These are phyloP conservation scores for Mycena galericulata DNA, from an alignment of 768 basidiomycete species.

Conservation along the genomic window DNA sequence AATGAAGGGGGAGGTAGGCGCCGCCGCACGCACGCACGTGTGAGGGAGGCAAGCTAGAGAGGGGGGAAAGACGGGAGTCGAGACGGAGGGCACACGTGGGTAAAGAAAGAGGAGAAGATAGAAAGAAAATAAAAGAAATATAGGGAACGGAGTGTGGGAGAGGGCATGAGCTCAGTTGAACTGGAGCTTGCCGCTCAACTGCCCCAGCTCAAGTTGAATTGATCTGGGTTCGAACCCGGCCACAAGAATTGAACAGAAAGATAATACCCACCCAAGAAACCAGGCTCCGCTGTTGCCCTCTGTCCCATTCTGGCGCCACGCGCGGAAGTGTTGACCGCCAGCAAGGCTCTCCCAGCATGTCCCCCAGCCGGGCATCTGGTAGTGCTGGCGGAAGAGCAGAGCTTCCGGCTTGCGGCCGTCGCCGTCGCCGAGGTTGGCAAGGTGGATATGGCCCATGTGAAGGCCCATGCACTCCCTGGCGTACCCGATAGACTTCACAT, in stretches of 20 bases:
- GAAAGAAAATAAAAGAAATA: too few species aligned
- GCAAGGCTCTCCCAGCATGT: conserved; percentile 90
- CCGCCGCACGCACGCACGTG: neutral
- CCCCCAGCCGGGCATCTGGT: conserved; percentile 80
- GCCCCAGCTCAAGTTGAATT: too few species aligned
- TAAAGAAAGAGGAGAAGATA: too few species aligned
- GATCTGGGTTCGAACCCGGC: too few species aligned
- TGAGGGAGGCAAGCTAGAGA: neutral
- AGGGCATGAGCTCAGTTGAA: too few species aligned
- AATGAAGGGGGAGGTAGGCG: neutral
- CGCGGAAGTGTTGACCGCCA: conserved; percentile 92
- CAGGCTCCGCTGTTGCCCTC: conserved; percentile 79
- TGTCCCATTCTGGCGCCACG: conserved; percentile 91
- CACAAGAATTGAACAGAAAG: too few species aligned
- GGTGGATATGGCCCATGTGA: conserved; percentile 66
- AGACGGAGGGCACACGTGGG: too few species aligned
- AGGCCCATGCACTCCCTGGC: conserved; percentile 86
- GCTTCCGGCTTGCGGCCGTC: conserved; percentile 76
- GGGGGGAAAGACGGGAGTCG: too few species aligned
- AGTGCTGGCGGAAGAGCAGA: conserved; percentile 82
- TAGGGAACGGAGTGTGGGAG: too few species aligned
- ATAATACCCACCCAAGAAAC: conserved; percentile 78
- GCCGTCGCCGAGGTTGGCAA: conserved; percentile 88
- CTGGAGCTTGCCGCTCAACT: too few species aligned
- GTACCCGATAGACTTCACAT: conserved; percentile 83